A percentile compares a stretch with the other conserved stretches of the same genome.
Conservation (phyloP, 257 asterid species). For the Paraleonurus japonicus region DNA sequence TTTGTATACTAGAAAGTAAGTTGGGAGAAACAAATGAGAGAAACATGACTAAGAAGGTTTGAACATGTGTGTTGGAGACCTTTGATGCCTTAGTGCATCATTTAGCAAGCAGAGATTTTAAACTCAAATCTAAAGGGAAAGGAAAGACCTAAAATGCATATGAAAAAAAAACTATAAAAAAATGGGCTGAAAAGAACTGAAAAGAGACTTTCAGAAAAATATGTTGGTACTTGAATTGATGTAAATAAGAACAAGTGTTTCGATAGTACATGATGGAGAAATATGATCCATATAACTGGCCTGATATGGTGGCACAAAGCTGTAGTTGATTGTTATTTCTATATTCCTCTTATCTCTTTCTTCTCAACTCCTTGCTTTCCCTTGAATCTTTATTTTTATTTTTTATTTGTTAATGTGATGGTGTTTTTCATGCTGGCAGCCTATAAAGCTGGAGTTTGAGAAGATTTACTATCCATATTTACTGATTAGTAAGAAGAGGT, state of each 20-base stretch:
- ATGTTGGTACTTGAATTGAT: neutral
- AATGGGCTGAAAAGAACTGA: neutral
- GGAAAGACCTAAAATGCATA: neutral
- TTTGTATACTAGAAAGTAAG: neutral
- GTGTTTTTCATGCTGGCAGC: slow-evolving; percentile 48
- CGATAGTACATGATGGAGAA: neutral
- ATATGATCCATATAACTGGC: neutral
- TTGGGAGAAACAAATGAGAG: neutral
- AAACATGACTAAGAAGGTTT: neutral
- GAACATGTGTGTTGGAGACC: neutral
- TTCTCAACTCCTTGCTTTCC: slow-evolving; percentile 7
- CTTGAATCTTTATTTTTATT: neutral
- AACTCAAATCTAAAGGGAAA: neutral
- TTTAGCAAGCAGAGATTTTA: neutral
- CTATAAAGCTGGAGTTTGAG: slow-evolving; percentile 95
- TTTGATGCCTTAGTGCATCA: neutral
- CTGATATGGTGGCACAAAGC: neutral
- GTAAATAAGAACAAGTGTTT: neutral
- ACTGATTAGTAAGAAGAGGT: slow-evolving; percentile 96
- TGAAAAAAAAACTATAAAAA: neutral
- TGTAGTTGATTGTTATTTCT: neutral
- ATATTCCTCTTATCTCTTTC: neutral
- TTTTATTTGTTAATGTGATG: slow-evolving; percentile 1
- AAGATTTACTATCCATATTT: slow-evolving; percentile 93
- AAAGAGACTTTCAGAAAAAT: neutral